These are phyloP conservation scores for Discostella stelligera DNA, from an alignment of 352 stramenopile species.

Conservation along the genomic window DNA sequence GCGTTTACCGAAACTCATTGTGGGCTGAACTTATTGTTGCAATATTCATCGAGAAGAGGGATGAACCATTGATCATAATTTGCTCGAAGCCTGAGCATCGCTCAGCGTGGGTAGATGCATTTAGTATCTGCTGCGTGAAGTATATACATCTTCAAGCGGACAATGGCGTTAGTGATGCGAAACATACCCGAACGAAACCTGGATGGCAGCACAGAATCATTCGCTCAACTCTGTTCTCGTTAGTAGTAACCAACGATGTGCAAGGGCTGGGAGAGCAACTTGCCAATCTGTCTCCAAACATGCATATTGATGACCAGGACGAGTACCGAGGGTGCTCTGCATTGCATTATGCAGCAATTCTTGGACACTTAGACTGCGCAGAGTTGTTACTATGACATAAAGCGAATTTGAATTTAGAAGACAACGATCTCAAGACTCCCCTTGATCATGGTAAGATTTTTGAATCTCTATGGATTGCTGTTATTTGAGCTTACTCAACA, in stretches of 20 bases:
- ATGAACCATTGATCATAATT: slow-evolving; percentile 38
- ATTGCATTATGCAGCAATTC: slow-evolving; percentile 39
- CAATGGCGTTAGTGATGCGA: slow-evolving; percentile 7
- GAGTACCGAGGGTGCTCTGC: slow-evolving; percentile 36
- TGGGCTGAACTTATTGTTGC: slow-evolving; percentile 31
- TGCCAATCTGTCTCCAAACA: slow-evolving; percentile 2
- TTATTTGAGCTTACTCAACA: background rate
- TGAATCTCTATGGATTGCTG: background rate
- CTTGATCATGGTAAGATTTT: slow-evolving; percentile 39
- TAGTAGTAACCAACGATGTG: slow-evolving; percentile 22
- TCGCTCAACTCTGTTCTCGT: slow-evolving; percentile 35
- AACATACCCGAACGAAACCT: background rate
- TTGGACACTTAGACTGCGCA: slow-evolving; percentile 16
- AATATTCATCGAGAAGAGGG: slow-evolving; percentile 26
- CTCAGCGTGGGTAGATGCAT: slow-evolving; percentile 45
- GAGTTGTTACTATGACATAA: slow-evolving; percentile 17
- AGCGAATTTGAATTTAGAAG: slow-evolving; percentile 35
- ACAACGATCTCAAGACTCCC: slow-evolving; percentile 31
- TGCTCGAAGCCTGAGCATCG: slow-evolving; percentile 46
- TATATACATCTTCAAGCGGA: slow-evolving; percentile 12
- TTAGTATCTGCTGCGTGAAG: slow-evolving; percentile 33
- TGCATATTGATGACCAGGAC: slow-evolving; percentile 23
- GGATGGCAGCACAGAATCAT: slow-evolving; percentile 38
- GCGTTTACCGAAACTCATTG: slow-evolving; percentile 28
- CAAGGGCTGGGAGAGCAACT: slow-evolving; percentile 18